Evolutionary conservation across 169 alveolate species (phyloP).

Genomic region (Ichthyophthirius multifiliis): DNA sequence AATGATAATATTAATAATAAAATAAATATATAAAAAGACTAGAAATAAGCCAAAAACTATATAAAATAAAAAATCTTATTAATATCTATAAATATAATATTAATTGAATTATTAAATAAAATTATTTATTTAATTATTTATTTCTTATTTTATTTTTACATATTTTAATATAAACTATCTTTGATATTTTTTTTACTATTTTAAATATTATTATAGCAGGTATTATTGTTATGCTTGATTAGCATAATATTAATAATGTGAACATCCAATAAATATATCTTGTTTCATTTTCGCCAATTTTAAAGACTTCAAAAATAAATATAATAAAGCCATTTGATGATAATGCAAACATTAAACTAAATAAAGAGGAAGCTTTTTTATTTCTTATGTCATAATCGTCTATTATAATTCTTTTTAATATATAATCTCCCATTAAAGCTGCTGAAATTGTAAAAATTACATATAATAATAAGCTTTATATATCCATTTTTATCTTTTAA

Average conservation of each 20-base stretch:
- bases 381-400: conserved; percentile 9
- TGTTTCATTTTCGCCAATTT: not conserved
- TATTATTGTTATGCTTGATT: not conserved
- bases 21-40: not conserved
- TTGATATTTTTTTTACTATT: not conserved
- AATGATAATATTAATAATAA: not conserved
- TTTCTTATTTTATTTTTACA: too few relatives aligned
- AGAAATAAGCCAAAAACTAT: not conserved
- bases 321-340: not conserved
- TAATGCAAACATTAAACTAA: not conserved
- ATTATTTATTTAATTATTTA: too few relatives aligned
- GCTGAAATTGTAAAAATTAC: not conserved
- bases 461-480: not conserved
- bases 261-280: conserved; percentile 19
- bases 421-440: not conserved
- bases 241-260: conserved; percentile 6
- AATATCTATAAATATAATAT: too few relatives aligned
- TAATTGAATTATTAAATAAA: too few relatives aligned
- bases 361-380: not conserved
- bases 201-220: conserved; percentile 12
- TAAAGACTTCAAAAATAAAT: conserved; percentile 28
- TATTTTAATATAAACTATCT: too few relatives aligned
- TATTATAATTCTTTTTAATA: not conserved
- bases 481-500: too few relatives aligned
- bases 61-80: too few relatives aligned